These are phyloP conservation scores for Castanea mollissima DNA, from an alignment of 306 rosid species.

Conservation along the genomic window DNA sequence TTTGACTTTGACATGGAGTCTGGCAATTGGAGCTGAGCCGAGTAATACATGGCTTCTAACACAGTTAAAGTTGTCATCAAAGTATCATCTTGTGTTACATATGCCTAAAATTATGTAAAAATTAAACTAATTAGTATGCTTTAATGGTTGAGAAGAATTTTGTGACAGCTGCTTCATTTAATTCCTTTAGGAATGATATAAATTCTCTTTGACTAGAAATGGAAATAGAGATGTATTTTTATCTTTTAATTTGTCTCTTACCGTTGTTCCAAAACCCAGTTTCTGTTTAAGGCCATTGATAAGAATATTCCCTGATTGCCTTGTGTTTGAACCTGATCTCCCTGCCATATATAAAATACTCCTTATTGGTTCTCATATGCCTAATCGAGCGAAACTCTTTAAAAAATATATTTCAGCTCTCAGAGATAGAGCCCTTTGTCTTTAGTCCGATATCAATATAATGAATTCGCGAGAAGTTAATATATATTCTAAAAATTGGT, in stretches of 20 bases:
- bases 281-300: slow-evolving; percentile 26
- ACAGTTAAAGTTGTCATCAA: slow-evolving; percentile 40
- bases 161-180: no score
- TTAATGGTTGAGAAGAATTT: no score
- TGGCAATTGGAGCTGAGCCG: slow-evolving; percentile 50
- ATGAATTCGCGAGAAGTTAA: no score
- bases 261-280: slow-evolving; percentile 27
- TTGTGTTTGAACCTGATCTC: slow-evolving; percentile 8
- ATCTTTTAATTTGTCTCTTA: background rate
- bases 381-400: no score
- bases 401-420: no score
- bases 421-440: no score
- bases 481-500: no score
- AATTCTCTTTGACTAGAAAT: no score
- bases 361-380: no score
- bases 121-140: background rate
- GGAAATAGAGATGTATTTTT: background rate
- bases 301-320: slow-evolving; percentile 13
- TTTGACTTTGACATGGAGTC: slow-evolving; percentile 38
- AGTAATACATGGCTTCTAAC: slow-evolving; percentile 44
- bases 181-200: no score
- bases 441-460: no score
- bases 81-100: slow-evolving; percentile 46
- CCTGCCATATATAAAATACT: slow-evolving; percentile 1
- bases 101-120: slow-evolving; percentile 25